Evolutionary conservation across 1,284 basidiomycete species (phyloP).

Genomic region (Singerocomus rubriflavus): DNA sequence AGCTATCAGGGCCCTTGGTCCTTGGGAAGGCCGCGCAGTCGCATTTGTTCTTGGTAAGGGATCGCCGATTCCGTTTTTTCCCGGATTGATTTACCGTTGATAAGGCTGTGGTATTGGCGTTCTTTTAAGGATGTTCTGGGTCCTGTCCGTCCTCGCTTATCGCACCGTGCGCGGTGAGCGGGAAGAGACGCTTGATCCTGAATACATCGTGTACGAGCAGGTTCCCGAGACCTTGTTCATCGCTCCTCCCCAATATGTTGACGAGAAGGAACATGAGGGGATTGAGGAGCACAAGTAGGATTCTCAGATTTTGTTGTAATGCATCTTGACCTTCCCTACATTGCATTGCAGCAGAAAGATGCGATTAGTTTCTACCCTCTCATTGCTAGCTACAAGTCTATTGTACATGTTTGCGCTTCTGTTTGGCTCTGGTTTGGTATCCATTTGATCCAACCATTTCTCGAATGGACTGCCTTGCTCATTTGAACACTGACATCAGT

Average conservation of each 20-base stretch:
- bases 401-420: constrained; percentile 1
- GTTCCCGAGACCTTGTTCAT: constrained; percentile 37
- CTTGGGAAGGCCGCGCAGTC: constrained; percentile 75
- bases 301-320: background rate
- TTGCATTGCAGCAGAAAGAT: background rate
- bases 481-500: constrained; percentile 13
- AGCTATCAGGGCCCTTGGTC: constrained; percentile 66
- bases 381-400: constrained; percentile 6
- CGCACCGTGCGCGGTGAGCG: constrained; percentile 49
- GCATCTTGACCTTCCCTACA: background rate
- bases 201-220: constrained; percentile 38
- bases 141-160: constrained; percentile 55
- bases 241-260: constrained; percentile 50
- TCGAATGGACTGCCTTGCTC: constrained; percentile 19
- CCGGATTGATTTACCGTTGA: constrained; percentile 5
- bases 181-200: constrained; percentile 34
- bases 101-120: constrained; percentile 76
- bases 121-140: constrained; percentile 73
- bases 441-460: constrained; percentile 1
- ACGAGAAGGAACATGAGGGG: constrained; percentile 40
- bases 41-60: constrained; percentile 73
- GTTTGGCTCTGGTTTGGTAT: constrained; percentile 1
- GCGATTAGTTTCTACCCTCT: background rate
- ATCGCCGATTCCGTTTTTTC: background rate
- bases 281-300: constrained; percentile 20